A percentile compares a stretch with the other conserved stretches of the same genome.
phyloP scores from a whole-genome alignment of 768 basidiomycete species.

The Brasilioporus rufonigricans region DNA sequence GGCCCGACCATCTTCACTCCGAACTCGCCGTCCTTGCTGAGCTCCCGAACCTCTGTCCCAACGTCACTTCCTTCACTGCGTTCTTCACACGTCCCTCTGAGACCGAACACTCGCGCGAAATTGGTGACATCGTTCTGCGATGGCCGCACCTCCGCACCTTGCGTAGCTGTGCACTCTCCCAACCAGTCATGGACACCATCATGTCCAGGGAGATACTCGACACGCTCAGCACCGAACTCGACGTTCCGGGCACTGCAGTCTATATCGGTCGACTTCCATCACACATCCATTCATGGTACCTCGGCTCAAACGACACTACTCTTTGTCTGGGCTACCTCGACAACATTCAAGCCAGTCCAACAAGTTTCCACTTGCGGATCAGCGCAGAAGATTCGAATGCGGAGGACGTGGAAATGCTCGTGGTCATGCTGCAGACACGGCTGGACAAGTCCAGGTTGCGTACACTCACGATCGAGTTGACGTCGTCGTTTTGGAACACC shows the following conservation, averaged over 20 bases:
- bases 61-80: constrained; percentile 26
- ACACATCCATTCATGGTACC: constrained; percentile 18
- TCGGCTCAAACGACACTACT: constrained; percentile 21
- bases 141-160: constrained; percentile 20
- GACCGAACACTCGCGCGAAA: constrained; percentile 25
- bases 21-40: constrained; percentile 21
- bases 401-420: constrained; percentile 13
- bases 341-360: constrained; percentile 17
- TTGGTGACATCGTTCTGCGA: constrained; percentile 21
- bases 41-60: constrained; percentile 23
- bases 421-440: constrained; percentile 8
- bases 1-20: constrained; percentile 22
- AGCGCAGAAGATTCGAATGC: constrained; percentile 26
- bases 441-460: constrained; percentile 11
- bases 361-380: constrained; percentile 18
- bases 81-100: constrained; percentile 27
- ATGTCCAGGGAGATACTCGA: constrained; percentile 10
- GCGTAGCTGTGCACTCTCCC: constrained; percentile 21
- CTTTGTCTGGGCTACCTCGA: constrained; percentile 22
- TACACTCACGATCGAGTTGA: constrained; percentile 21
- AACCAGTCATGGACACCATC: constrained; percentile 20
- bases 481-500: constrained; percentile 29
- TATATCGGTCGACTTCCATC: constrained; percentile 21
- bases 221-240: constrained; percentile 26
- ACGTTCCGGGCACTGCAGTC: constrained; percentile 17